A percentile compares a stretch with the other conserved stretches of the same genome.
Evolutionary conservation across 2,329 filamentous ascomycete genomes (phyloP).

Genomic region (Rhinocladiella mackenziei): DNA sequence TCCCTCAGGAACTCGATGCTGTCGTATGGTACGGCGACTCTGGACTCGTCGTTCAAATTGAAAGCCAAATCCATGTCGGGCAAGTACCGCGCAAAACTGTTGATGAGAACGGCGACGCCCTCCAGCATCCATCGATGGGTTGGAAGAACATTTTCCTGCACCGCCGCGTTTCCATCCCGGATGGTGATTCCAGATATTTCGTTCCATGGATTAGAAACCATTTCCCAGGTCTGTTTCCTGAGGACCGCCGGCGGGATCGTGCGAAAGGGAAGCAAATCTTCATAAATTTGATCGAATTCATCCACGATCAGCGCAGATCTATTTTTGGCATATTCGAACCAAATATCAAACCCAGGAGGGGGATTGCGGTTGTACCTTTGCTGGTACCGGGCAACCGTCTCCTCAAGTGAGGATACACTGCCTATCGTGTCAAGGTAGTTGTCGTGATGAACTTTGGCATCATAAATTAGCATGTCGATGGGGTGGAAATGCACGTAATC

Average conservation of each 20-base stretch:
- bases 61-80: conserved; percentile 63
- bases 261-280: conserved; percentile 55
- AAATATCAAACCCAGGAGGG: conserved; percentile 57
- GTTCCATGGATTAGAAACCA: conserved; percentile 53
- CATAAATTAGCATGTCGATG: conserved; percentile 52
- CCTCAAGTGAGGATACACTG: conserved; percentile 45
- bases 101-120: conserved; percentile 52
- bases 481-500: conserved; percentile 48
- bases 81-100: conserved; percentile 50
- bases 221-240: conserved; percentile 50
- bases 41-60: conserved; percentile 59
- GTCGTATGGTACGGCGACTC: conserved; percentile 53
- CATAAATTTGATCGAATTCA: conserved; percentile 57
- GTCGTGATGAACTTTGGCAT: conserved; percentile 48
- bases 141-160: conserved; percentile 49
- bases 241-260: conserved; percentile 50
- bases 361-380: conserved; percentile 52
- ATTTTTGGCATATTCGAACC: conserved; percentile 55
- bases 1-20: conserved; percentile 38
- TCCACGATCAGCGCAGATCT: conserved; percentile 54
- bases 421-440: conserved; percentile 47
- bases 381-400: conserved; percentile 51
- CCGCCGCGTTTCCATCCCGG: conserved; percentile 49
- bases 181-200: conserved; percentile 55
- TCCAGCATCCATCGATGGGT: conserved; percentile 59